phyloP scores from a whole-genome alignment of 768 basidiomycete genomes.

The Kwoniella botswanensis region DNA sequence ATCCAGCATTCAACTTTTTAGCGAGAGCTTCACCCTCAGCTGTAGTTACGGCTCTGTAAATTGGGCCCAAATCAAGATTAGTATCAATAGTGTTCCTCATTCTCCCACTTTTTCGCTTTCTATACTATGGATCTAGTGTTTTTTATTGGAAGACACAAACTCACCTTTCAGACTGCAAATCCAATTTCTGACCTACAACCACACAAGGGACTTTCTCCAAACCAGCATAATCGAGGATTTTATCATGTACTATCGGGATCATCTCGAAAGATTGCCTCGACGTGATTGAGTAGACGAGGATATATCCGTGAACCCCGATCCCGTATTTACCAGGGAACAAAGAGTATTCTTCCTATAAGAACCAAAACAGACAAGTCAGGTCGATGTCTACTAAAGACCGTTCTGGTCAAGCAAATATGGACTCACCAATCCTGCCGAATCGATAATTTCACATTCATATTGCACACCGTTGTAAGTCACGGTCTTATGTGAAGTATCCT shows the following conservation, averaged over 20 bases:
- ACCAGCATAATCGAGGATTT: slow-evolving; percentile 86
- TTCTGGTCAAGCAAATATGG: neutral
- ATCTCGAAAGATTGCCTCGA: slow-evolving; percentile 90
- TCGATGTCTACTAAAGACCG: too few relatives aligned
- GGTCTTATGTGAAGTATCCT: slow-evolving; percentile 81
- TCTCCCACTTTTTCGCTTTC: too few relatives aligned
- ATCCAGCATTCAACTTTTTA: slow-evolving; percentile 72
- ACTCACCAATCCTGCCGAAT: slow-evolving; percentile 92
- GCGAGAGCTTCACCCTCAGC: slow-evolving; percentile 79
- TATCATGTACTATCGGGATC: slow-evolving; percentile 90
- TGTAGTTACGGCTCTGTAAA: slow-evolving; percentile 70
- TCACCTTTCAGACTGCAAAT: slow-evolving; percentile 73
- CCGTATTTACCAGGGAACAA: slow-evolving; percentile 92
- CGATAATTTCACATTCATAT: slow-evolving; percentile 96
- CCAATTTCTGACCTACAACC: slow-evolving; percentile 89
- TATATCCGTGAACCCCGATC: slow-evolving; percentile 94
- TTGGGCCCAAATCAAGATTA: neutral
- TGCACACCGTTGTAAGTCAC: slow-evolving; percentile 86
- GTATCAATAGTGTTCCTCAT: too few relatives aligned
- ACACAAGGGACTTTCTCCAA: slow-evolving; percentile 85
- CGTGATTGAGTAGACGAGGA: slow-evolving; percentile 93
- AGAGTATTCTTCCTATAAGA: slow-evolving; percentile 98
- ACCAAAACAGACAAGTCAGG: too few relatives aligned
- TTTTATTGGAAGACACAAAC: slow-evolving; percentile 43
- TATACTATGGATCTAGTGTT: slow-evolving; percentile 2